phyloP scores from a whole-genome alignment of 257 asterid species.

The Jacaranda mimosifolia region DNA sequence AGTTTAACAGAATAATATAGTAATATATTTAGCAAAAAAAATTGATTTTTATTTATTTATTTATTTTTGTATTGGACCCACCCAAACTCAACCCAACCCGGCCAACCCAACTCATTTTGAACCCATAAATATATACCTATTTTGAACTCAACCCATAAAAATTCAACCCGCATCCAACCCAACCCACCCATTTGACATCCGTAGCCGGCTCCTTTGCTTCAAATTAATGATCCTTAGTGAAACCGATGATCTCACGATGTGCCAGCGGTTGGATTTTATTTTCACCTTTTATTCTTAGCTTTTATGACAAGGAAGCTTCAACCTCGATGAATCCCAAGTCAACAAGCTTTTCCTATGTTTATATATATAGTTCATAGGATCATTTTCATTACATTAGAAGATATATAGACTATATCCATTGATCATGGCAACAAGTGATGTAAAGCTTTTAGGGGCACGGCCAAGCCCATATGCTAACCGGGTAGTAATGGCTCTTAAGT shows the following conservation, averaged over 20 bases:
- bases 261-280: too few species aligned
- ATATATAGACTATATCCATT: not conserved
- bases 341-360: not conserved
- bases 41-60: too few species aligned
- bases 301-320: not conserved
- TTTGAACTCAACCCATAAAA: too few species aligned
- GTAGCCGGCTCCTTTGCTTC: not conserved
- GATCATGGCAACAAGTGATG: slow-evolving; percentile 44
- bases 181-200: too few species aligned
- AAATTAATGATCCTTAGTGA: not conserved
- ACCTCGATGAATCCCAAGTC: slow-evolving; percentile 24
- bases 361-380: slow-evolving; percentile 16
- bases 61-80: too few species aligned
- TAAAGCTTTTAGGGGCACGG: slow-evolving; percentile 52
- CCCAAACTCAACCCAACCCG: too few species aligned
- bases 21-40: too few species aligned
- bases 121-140: too few species aligned
- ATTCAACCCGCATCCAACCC: too few species aligned
- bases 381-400: not conserved
- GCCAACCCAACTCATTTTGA: too few species aligned
- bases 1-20: too few species aligned
- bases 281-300: not conserved
- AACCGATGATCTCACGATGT: too few species aligned
- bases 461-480: slow-evolving; percentile 53
- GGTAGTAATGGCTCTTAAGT: slow-evolving; percentile 53